Percentiles rank a stretch among this genome's conserved stretches.
Conservation (phyloP, 371 early-diverging fungal genomes). For the Lichtheimia hyalospora region DNA sequence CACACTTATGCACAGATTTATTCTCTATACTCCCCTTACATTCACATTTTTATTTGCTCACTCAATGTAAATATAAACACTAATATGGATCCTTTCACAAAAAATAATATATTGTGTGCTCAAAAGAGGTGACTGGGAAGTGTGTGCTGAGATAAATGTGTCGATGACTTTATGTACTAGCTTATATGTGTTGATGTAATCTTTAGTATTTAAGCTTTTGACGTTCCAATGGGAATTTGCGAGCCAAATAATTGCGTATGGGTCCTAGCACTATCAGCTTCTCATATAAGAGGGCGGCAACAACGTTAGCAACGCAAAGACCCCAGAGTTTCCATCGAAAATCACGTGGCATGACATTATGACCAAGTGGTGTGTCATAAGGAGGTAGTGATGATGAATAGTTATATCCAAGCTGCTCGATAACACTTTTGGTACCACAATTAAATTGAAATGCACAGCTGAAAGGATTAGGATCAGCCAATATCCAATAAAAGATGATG, state of each 20-base stretch:
- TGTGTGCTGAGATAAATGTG: too few species aligned
- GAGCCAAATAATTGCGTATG: slow-evolving; percentile 30
- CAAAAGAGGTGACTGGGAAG: too few species aligned
- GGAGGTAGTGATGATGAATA: slow-evolving; percentile 48
- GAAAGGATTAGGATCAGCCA: slow-evolving; percentile 74
- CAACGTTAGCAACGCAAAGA: slow-evolving; percentile 35
- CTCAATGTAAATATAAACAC: too few species aligned
- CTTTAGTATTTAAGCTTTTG: slow-evolving; percentile 7
- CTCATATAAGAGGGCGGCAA: slow-evolving; percentile 39
- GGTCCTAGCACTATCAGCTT: slow-evolving; percentile 51
- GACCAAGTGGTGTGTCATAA: slow-evolving; percentile 63
- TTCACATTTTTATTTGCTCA: too few species aligned
- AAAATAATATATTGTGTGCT: too few species aligned
- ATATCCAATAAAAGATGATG: slow-evolving; percentile 60
- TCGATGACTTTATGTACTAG: too few species aligned
- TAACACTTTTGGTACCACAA: slow-evolving; percentile 63
- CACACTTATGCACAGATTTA: too few species aligned
- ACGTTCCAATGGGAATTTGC: slow-evolving; percentile 5
- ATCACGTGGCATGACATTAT: slow-evolving; percentile 67
- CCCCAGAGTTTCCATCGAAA: slow-evolving; percentile 59
- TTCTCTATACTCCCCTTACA: too few species aligned
- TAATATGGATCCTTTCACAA: too few species aligned
- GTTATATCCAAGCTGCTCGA: slow-evolving; percentile 50
- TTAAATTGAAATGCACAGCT: slow-evolving; percentile 73
- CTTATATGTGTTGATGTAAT: too few species aligned